phyloP scores from a whole-genome alignment of 768 basidiomycete species.

The Rhodotorula graminis region DNA sequence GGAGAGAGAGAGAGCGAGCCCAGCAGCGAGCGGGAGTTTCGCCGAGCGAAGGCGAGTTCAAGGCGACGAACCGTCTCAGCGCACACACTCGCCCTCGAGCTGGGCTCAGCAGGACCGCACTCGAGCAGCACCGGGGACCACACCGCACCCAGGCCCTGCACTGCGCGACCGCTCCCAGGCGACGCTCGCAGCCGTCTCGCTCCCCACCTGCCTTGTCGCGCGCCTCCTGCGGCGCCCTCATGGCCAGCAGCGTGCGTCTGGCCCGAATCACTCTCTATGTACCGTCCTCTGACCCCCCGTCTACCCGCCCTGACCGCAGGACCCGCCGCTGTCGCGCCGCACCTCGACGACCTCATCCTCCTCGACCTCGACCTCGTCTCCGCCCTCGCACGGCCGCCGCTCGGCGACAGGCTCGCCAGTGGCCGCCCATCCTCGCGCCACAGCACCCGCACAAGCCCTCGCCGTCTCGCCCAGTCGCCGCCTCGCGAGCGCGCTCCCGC shows the following conservation, averaged over 20 bases:
- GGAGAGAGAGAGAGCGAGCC: too few relatives aligned
- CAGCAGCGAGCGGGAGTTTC: too few relatives aligned
- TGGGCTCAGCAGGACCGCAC: too few relatives aligned
- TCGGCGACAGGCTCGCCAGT: not conserved
- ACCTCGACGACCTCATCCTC: not conserved
- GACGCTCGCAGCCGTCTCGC: too few relatives aligned
- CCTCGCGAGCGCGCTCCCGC: constrained; percentile 1
- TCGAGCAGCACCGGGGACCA: too few relatives aligned
- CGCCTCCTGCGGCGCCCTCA: not conserved
- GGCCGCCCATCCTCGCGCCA: not conserved
- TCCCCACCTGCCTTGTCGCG: not conserved
- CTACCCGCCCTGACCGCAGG: not conserved
- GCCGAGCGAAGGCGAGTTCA: too few relatives aligned
- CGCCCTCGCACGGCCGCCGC: too few relatives aligned
- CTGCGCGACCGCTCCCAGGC: too few relatives aligned
- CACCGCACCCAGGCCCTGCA: too few relatives aligned
- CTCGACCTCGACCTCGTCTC: not conserved
- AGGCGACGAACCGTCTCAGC: too few relatives aligned
- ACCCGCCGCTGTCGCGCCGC: not conserved
- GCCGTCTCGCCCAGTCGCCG: not conserved
- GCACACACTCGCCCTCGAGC: too few relatives aligned
- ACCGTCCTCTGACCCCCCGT: not conserved
- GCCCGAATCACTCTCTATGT: not conserved
- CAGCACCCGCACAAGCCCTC: not conserved
- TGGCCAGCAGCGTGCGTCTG: not conserved